Percentiles rank a stretch among this genome's conserved stretches.
Conservation (phyloP, 805 yeast species). For the Candida odintsovae region DNA sequence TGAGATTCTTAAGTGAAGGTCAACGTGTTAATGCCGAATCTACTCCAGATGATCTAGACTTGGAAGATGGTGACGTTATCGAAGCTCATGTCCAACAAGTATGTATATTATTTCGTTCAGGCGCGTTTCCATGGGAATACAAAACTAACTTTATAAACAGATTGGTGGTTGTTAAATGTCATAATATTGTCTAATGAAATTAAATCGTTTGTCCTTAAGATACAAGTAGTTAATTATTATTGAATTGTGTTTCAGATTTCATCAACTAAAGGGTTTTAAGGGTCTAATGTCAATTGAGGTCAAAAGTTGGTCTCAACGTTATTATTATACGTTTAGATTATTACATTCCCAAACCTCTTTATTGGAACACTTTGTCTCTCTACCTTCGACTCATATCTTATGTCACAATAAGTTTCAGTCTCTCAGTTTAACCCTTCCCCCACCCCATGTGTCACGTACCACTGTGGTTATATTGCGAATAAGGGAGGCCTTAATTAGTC, state of each 20-base stretch:
- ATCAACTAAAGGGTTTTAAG: neutral
- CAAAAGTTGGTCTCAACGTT: too few species aligned
- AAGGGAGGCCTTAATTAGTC: too few species aligned
- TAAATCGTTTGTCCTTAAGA: neutral
- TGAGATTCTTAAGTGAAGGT: constrained; percentile 92
- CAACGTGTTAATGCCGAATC: constrained; percentile 81
- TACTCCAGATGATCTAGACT: constrained; percentile 88
- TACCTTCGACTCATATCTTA: too few species aligned
- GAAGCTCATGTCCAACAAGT: constrained; percentile 97
- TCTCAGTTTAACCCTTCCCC: too few species aligned
- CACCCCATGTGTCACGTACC: too few species aligned
- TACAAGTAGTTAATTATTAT: neutral
- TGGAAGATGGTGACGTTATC: constrained; percentile 93
- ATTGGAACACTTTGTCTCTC: too few species aligned
- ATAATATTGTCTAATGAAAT: neutral
- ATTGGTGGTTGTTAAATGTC: constrained; percentile 4
- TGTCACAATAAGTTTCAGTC: too few species aligned
- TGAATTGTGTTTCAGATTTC: neutral
- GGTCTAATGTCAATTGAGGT: too few species aligned
- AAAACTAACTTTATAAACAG: constrained; percentile 3
- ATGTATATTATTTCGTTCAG: constrained; percentile 29
- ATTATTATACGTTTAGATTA: too few species aligned
- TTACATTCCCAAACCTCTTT: too few species aligned
- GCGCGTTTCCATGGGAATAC: neutral
- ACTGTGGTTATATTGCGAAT: too few species aligned